Conservation (phyloP, 176 grass and related monocot genomes). For the Oryza longistaminata region DNA sequence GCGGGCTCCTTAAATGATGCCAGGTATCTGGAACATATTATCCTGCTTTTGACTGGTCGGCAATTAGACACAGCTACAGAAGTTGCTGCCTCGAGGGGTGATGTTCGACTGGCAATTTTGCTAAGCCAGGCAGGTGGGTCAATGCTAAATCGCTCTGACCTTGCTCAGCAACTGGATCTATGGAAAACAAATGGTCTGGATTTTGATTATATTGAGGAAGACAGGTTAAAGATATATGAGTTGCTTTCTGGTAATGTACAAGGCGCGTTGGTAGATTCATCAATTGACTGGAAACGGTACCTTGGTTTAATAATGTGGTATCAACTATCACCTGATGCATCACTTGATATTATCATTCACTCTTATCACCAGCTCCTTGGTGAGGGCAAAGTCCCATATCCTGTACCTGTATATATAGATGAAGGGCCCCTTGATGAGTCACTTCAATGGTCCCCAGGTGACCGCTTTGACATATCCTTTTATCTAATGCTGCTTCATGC, state of each 20-base stretch:
- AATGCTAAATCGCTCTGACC: constrained; percentile 71
- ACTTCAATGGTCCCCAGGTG: constrained; percentile 61
- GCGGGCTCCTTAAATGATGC: constrained; percentile 68
- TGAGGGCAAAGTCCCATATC: constrained; percentile 84
- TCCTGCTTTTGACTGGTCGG: constrained; percentile 78
- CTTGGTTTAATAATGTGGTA: constrained; percentile 91
- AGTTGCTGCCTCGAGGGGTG: constrained; percentile 76
- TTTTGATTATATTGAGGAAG: constrained; percentile 79
- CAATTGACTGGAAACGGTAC: constrained; percentile 91
- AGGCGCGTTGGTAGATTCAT: constrained; percentile 60
- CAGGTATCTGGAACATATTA: constrained; percentile 82
- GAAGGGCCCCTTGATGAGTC: constrained; percentile 81
- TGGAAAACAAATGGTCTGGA: constrained; percentile 92
- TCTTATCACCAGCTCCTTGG: constrained; percentile 70
- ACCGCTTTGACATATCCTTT: constrained; percentile 78
- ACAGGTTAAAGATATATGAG: constrained; percentile 84
- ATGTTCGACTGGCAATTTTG: constrained; percentile 76
- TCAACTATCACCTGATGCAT: constrained; percentile 73
- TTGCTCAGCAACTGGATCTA: constrained; percentile 72
- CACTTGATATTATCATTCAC: constrained; percentile 60
- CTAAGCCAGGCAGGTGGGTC: constrained; percentile 89
- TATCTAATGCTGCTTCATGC: constrained; percentile 98
- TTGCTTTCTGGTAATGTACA: constrained; percentile 82
- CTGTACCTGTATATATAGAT: constrained; percentile 89
- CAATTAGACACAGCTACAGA: constrained; percentile 80